Evolutionary conservation across 2,329 filamentous ascomycete genomes (phyloP), one percentile per base, ranked within the genome.

Genomic region (Pyrenochaeta sp.): DNA sequence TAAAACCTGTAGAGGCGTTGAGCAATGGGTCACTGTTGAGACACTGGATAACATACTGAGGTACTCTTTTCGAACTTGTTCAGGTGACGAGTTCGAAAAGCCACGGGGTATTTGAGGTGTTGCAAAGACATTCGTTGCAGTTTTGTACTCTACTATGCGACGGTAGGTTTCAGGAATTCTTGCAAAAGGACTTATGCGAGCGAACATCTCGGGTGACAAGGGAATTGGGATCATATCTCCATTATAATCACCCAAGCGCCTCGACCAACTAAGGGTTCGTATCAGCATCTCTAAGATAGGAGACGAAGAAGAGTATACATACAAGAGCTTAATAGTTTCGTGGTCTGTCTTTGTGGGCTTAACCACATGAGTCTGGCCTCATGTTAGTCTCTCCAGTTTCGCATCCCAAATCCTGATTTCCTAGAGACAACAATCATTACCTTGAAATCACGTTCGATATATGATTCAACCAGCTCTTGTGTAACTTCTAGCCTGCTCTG

Each of bases 151-250:
- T 11, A 63, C 23, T 9, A 47, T 18, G 2, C 47, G 53, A 2
- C 45, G 47, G 32, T 51, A 59, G 3, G 43, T 33, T 14, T 27
- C 31, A 1, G 52, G 42, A 15, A 61, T 47, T 4, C 60, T 48
- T 14, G 54, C 60, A 51, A 52, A 59, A 11, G 58, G 54, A n/a
- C 54, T 52, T 31, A 61, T 40, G 10, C 37, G 49, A 14, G 46
- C 18, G 41, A 49, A 58, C 11, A 49, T 12, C 3, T 23, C 21
- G 20, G 17, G 10, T 21, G 48, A 39, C 14, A 56, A 44, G 12
- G 53, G 43, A n/a, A 60, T 40, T 11, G 59, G 59, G 3, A 51
- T 20, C 21, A 55, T 44, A 10, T 23, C n/a, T 2, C 49, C 49
- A 20, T 47, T 31, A 29, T 52, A 56, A 4, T 49, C 27, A 9